These are phyloP conservation scores for Diaporthe citrichinensis DNA, from an alignment of 2,329 filamentous ascomycete genomes.

Conservation along the genomic window DNA sequence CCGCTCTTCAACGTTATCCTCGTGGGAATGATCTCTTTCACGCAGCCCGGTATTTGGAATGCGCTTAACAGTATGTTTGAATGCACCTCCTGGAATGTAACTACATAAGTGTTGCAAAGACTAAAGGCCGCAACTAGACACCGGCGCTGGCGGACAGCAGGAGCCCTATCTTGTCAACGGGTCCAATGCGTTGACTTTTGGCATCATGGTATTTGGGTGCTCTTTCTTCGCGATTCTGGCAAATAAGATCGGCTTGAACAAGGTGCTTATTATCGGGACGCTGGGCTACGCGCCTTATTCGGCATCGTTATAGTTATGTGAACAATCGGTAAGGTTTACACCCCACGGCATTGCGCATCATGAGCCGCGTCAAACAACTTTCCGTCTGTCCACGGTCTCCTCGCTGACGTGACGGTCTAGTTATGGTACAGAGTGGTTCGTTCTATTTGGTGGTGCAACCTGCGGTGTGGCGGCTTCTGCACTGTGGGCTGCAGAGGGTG, in stretches of 20 bases:
- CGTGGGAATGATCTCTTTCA: conserved; percentile 60
- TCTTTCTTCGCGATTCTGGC: conserved; percentile 56
- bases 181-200: conserved; percentile 59
- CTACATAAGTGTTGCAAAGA: background rate
- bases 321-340: conserved; percentile 53
- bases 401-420: background rate
- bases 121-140: conserved; percentile 41
- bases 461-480: conserved; percentile 57
- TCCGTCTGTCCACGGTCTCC: no score
- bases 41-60: conserved; percentile 63
- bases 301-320: conserved; percentile 57
- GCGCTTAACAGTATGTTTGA: conserved; percentile 55
- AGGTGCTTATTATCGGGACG: conserved; percentile 57
- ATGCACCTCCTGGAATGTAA: background rate
- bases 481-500: conserved; percentile 54
- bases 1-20: conserved; percentile 62
- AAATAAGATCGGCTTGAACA: conserved; percentile 58
- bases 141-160: conserved; percentile 53
- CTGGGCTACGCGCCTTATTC: conserved; percentile 60
- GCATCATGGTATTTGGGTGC: conserved; percentile 62
- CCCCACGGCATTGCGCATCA: background rate
- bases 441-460: conserved; percentile 57
- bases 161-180: conserved; percentile 57
- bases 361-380: background rate
- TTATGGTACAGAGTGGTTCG: conserved; percentile 59